These are phyloP conservation scores for Botrytis pseudocinerea DNA, from an alignment of 2,329 filamentous ascomycete genomes.

Conservation along the genomic window DNA sequence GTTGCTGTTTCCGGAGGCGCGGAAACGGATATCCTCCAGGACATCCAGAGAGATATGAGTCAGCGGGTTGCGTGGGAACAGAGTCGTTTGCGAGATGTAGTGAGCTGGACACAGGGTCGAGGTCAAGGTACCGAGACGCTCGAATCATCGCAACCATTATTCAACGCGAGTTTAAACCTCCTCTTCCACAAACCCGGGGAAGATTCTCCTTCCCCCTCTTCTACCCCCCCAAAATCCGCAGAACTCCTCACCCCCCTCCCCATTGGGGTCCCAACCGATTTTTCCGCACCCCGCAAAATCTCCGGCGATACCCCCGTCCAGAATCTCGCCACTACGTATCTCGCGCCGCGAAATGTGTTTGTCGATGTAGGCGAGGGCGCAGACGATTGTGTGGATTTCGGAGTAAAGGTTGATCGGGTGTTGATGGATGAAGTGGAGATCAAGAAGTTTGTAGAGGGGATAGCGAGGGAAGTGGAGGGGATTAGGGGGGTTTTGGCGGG, in stretches of 20 bases:
- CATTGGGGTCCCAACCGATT: slow-evolving; percentile 4
- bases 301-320: too few relatives aligned
- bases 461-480: background rate
- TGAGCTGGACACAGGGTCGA: background rate
- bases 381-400: slow-evolving; percentile 1
- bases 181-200: background rate
- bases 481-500: background rate
- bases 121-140: too few relatives aligned
- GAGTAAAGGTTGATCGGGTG: background rate
- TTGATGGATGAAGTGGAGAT: background rate
- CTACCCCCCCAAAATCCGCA: too few relatives aligned
- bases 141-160: background rate
- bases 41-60: background rate
- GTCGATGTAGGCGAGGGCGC: slow-evolving; percentile 1
- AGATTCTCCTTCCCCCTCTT: background rate
- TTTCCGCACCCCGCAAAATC: too few relatives aligned
- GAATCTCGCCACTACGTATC: too few relatives aligned
- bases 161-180: slow-evolving; percentile 1
- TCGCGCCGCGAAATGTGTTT: background rate
- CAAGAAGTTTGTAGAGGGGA: background rate
- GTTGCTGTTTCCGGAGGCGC: background rate
- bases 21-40: background rate
- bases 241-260: background rate
- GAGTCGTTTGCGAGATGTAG: background rate
- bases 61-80: background rate